A percentile compares a stretch with the other conserved stretches of the same genome.
These are phyloP conservation scores for Metschnikowia picachoensis DNA, from an alignment of 805 yeast genomes.

Conservation along the genomic window DNA sequence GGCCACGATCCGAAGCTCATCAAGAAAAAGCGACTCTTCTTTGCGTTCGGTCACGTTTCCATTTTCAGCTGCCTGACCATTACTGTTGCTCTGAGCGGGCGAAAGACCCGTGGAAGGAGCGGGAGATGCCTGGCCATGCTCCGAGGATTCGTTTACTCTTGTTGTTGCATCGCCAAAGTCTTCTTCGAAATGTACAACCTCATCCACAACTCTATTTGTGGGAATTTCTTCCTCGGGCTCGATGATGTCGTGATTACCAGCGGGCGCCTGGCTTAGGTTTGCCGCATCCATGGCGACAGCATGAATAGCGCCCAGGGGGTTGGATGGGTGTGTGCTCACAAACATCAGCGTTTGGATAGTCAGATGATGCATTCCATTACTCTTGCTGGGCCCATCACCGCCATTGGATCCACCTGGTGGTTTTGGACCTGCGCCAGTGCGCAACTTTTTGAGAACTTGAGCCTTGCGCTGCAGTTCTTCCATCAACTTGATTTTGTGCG, in stretches of 20 bases:
- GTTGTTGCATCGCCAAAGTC: conserved; percentile 12
- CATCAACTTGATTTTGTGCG: conserved; percentile 41
- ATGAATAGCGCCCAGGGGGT: conserved; percentile 10
- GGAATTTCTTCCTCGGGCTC: conserved; percentile 14
- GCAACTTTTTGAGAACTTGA: conserved; percentile 11
- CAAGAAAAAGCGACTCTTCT: conserved; percentile 45
- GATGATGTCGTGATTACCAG: conserved; percentile 13
- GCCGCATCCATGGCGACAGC: conserved; percentile 5
- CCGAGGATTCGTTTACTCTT: background rate
- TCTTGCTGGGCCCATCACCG: conserved; percentile 10
- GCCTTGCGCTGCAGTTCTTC: conserved; percentile 35
- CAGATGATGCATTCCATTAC: conserved; percentile 19
- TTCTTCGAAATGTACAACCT: conserved; percentile 17
- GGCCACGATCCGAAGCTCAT: conserved; percentile 69
- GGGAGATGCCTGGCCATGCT: background rate
- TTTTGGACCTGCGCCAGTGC: conserved; percentile 6
- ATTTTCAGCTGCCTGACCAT: background rate
- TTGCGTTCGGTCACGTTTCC: background rate
- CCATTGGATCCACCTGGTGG: conserved; percentile 2
- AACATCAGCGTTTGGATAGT: conserved; percentile 18
- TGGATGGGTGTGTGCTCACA: conserved; percentile 14
- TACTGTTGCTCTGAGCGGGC: background rate
- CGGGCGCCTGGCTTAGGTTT: background rate
- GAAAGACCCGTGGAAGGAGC: background rate
- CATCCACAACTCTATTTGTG: conserved; percentile 16